Evolutionary conservation across 2,329 filamentous ascomycete species (phyloP).

Genomic region (Apiospora phragmitis): DNA sequence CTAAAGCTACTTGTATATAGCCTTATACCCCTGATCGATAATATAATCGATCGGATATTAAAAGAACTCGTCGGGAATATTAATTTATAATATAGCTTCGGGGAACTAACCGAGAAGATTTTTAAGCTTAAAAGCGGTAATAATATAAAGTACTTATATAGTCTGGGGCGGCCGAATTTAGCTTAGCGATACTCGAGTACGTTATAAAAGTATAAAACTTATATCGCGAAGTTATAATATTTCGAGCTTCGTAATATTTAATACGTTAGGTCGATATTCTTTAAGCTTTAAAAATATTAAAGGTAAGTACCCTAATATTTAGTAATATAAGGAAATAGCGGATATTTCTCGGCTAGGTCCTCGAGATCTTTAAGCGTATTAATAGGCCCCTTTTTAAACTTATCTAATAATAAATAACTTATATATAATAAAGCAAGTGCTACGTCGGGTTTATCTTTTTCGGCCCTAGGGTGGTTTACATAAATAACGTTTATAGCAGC

Average conservation of each 20-base stretch:
- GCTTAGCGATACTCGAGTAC: too few relatives aligned
- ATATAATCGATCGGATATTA: not conserved
- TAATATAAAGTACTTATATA: not conserved
- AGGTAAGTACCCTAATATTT: not conserved
- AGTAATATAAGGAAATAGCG: not conserved
- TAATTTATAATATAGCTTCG: not conserved
- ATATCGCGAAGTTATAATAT: not conserved
- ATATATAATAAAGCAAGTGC: not conserved
- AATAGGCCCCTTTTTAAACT: not conserved
- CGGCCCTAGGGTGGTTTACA: too few relatives aligned
- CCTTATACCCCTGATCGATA: not conserved
- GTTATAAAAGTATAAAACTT: not conserved
- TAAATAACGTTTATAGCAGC: too few relatives aligned
- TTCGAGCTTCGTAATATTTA: not conserved
- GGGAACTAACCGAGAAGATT: not conserved
- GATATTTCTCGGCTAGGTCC: not conserved
- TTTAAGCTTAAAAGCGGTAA: not conserved
- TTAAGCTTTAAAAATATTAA: too few relatives aligned
- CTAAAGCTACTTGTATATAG: not conserved
- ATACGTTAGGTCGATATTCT: not conserved
- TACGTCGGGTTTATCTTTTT: not conserved
- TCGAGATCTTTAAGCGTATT: not conserved
- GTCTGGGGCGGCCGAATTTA: not conserved
- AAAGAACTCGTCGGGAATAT: not conserved
- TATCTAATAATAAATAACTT: not conserved